Percentiles rank a stretch among this genome's conserved stretches.
Evolutionary conservation across 2,329 filamentous ascomycete genomes (phyloP).

Genomic region (Pseudogymnoascus sp.): DNA sequence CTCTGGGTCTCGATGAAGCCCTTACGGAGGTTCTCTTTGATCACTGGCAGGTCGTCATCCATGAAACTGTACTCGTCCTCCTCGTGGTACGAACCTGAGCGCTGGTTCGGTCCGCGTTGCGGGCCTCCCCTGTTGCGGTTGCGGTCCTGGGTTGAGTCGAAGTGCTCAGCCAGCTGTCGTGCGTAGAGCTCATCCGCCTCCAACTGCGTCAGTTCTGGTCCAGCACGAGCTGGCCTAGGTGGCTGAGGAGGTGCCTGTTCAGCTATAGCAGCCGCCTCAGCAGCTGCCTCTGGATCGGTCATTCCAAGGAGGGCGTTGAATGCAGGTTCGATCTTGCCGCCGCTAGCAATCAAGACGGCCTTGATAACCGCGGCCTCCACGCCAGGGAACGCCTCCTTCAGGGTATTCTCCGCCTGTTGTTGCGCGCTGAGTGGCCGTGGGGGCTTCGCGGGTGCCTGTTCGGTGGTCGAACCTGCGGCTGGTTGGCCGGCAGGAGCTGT

Average conservation of each 20-base stretch:
- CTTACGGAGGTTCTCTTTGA: constrained; percentile 87
- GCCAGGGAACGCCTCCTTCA: constrained; percentile 88
- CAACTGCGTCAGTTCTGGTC: constrained; percentile 65
- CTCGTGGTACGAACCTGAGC: constrained; percentile 37
- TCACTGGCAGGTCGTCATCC: constrained; percentile 90
- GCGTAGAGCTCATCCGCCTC: constrained; percentile 90
- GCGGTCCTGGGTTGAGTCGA: constrained; percentile 52
- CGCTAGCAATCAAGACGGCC: constrained; percentile 80
- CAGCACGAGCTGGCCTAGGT: constrained; percentile 60
- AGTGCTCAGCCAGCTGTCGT: constrained; percentile 87
- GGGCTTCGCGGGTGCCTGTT: constrained; percentile 67
- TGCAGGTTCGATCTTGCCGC: constrained; percentile 81
- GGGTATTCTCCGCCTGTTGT: constrained; percentile 78
- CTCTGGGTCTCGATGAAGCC: constrained; percentile 91
- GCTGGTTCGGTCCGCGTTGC: constrained; percentile 49
- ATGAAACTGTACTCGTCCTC: constrained; percentile 84
- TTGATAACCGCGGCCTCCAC: constrained; percentile 78
- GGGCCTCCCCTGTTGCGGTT: constrained; percentile 33
- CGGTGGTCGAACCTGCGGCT: constrained; percentile 41
- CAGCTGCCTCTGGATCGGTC: constrained; percentile 67
- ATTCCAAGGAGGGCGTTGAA: constrained; percentile 89
- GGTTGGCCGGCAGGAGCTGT: constrained; percentile 32
- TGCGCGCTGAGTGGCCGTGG: constrained; percentile 75
- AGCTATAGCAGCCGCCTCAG: constrained; percentile 49
- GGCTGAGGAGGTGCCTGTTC: constrained; percentile 65